Percentiles rank a stretch among this genome's conserved stretches.
Evolutionary conservation across 495 filamentous ascomycete species (phyloP).

Genomic region (Jackrogersella multiformis): DNA sequence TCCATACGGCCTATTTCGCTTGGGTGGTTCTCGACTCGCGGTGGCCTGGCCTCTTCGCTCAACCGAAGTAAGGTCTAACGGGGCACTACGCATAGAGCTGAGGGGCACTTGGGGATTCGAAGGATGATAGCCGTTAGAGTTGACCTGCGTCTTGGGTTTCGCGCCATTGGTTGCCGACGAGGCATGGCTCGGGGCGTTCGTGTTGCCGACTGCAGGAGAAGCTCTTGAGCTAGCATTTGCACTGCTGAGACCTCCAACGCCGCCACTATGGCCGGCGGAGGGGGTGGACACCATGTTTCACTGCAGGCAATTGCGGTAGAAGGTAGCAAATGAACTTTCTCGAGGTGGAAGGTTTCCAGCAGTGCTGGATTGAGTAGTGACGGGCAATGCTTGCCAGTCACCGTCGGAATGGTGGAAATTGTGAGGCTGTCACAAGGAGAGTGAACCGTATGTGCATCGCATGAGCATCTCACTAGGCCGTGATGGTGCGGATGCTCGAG

Average conservation of each 20-base stretch:
- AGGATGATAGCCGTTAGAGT: conserved; percentile 64
- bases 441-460: conserved; percentile 44
- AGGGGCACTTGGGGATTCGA: conserved; percentile 58
- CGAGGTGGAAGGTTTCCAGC: conserved; percentile 1
- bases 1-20: conserved; percentile 80
- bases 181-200: conserved; percentile 44
- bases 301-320: conserved; percentile 14
- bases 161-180: conserved; percentile 47
- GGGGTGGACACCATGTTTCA: conserved; percentile 54
- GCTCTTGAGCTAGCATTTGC: conserved; percentile 57
- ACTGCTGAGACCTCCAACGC: conserved; percentile 46
- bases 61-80: conserved; percentile 88
- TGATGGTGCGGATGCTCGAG: conserved; percentile 3
- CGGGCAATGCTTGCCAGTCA: conserved; percentile 33
- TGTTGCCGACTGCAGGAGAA: conserved; percentile 55
- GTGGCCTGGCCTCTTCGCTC: conserved; percentile 86
- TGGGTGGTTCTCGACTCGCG: conserved; percentile 76
- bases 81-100: conserved; percentile 62
- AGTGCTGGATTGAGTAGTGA: conserved; percentile 16
- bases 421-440: conserved; percentile 43
- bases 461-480: conserved; percentile 24
- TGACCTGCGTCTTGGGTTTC: conserved; percentile 57
- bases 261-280: conserved; percentile 49
- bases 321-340: background rate
- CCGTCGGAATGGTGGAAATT: conserved; percentile 22